phyloP scores from a whole-genome alignment of 1,284 basidiomycete genomes.

The Rhodotorula sp. region DNA sequence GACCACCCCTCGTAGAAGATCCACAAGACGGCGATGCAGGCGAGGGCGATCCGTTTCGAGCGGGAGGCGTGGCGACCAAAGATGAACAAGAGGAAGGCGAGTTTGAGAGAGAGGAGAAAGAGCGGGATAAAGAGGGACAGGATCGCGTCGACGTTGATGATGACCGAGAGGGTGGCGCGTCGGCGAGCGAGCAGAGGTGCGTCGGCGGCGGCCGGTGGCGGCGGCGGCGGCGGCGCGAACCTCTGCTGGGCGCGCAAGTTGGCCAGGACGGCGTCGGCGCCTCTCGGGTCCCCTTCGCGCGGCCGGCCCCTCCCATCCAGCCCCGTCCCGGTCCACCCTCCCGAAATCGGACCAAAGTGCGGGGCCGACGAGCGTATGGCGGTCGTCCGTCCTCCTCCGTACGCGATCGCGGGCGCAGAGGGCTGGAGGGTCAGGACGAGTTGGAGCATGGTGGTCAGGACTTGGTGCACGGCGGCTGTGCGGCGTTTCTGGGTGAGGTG shows the following conservation, averaged over 20 bases:
- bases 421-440: slow-evolving; percentile 36
- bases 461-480: slow-evolving; percentile 13
- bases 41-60: slow-evolving; percentile 41
- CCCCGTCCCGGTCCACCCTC: no score
- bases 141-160: slow-evolving; percentile 46
- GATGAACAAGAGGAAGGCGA: slow-evolving; percentile 45
- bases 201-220: background rate
- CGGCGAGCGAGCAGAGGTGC: slow-evolving; percentile 4
- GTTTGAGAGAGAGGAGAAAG: slow-evolving; percentile 44
- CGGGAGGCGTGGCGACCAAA: slow-evolving; percentile 45
- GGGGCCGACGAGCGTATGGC: no score
- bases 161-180: slow-evolving; percentile 34
- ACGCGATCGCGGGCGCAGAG: slow-evolving; percentile 17
- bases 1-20: slow-evolving; percentile 43
- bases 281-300: no score
- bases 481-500: slow-evolving; percentile 12
- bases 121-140: slow-evolving; percentile 43
- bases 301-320: no score
- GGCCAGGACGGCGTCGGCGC: background rate
- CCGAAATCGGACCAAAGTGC: no score
- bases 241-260: background rate
- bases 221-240: background rate
- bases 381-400: background rate
- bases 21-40: slow-evolving; percentile 41
- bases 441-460: slow-evolving; percentile 34